These are phyloP conservation scores for Flueggea neowawraea DNA, from an alignment of 441 rosid genomes.

Conservation along the genomic window DNA sequence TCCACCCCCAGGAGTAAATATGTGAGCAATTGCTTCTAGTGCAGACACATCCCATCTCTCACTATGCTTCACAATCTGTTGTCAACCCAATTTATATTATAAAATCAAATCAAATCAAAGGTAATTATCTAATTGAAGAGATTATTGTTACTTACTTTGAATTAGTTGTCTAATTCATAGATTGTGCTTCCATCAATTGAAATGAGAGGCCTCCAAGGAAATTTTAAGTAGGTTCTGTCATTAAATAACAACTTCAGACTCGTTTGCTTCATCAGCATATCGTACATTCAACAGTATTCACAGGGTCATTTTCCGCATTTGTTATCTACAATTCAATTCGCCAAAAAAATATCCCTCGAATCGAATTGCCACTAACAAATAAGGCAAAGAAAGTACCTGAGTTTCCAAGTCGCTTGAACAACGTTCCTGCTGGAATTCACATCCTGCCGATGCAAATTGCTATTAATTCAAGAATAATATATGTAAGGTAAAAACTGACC, in stretches of 20 bases:
- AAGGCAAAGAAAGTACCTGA: slow-evolving; percentile 44
- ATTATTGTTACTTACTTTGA: slow-evolving; percentile 33
- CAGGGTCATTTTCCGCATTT: too few species aligned
- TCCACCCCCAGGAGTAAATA: slow-evolving; percentile 46
- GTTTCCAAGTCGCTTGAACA: slow-evolving; percentile 67
- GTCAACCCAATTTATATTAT: not conserved
- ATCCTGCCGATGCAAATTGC: slow-evolving; percentile 37
- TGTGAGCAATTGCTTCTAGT: slow-evolving; percentile 69
- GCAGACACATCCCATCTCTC: slow-evolving; percentile 90
- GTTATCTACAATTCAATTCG: too few species aligned
- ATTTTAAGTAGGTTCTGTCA: slow-evolving; percentile 74
- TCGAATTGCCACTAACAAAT: too few species aligned
- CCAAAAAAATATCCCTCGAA: too few species aligned
- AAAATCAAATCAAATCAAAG: not conserved
- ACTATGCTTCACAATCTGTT: slow-evolving; percentile 66
- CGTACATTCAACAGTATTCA: too few species aligned
- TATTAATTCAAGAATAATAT: too few species aligned
- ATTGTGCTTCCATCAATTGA: slow-evolving; percentile 65
- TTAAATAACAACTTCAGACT: not conserved
- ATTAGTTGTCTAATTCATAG: slow-evolving; percentile 53
- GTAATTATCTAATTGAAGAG: not conserved
- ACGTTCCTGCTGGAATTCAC: slow-evolving; percentile 34
- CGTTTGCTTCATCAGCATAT: not conserved
- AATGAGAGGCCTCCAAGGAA: slow-evolving; percentile 84
- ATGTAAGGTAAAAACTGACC: too few species aligned